These are phyloP conservation scores for Arthrobotrys musiformis DNA, from an alignment of 2,329 filamentous ascomycete species.

Conservation along the genomic window DNA sequence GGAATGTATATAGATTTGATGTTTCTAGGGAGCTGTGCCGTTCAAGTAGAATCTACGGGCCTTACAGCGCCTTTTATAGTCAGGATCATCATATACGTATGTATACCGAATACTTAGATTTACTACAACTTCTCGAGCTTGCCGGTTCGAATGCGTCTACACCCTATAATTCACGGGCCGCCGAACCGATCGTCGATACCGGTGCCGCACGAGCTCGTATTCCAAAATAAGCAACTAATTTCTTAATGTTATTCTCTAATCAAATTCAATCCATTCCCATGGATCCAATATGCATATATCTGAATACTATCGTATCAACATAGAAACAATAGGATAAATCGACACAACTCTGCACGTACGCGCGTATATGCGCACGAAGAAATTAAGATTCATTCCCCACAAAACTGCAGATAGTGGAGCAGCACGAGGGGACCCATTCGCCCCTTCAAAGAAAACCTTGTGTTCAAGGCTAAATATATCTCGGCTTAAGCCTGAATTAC, in stretches of 20 bases:
- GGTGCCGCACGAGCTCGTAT: not conserved
- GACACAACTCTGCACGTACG: no score
- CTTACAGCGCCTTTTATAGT: slow-evolving; percentile 5
- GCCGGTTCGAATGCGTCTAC: not conserved
- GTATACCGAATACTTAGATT: not conserved
- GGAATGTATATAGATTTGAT: not conserved
- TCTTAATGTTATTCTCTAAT: slow-evolving; percentile 9
- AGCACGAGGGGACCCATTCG: no score
- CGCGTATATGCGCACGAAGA: not conserved
- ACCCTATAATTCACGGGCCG: not conserved
- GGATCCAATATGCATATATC: not conserved
- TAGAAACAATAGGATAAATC: not conserved
- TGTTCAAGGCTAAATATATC: not conserved
- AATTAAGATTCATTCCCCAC: no score
- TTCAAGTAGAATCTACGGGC: not conserved
- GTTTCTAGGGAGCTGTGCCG: not conserved
- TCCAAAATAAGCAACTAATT: not conserved
- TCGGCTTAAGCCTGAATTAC: not conserved
- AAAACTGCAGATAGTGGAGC: no score
- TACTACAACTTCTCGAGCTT: not conserved
- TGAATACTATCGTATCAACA: not conserved
- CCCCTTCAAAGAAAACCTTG: not conserved
- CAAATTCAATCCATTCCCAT: not conserved
- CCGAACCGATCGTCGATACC: slow-evolving; percentile 1
- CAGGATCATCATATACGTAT: no score